Evolutionary conservation across 306 rosid species (phyloP).

Genomic region (Lithocarpus polystachyus): DNA sequence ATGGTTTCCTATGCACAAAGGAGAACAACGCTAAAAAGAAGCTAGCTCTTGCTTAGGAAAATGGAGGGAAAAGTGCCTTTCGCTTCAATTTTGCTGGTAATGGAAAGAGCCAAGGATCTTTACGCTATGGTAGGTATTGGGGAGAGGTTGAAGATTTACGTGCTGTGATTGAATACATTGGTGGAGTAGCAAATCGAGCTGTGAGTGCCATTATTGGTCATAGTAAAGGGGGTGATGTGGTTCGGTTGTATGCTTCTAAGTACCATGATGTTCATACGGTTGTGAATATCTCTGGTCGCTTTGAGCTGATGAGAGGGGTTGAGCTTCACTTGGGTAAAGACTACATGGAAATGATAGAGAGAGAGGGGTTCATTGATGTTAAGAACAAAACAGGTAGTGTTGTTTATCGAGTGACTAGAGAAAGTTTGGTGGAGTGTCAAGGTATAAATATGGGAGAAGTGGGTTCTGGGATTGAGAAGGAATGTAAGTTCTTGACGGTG

Average conservation of each 20-base stretch:
- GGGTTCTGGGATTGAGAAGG: conserved; percentile 60
- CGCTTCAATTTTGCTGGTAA: conserved; percentile 72
- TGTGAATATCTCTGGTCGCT: conserved; percentile 76
- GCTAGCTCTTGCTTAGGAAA: conserved; percentile 55
- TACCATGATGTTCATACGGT: conserved; percentile 51
- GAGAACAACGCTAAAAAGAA: conserved; percentile 38
- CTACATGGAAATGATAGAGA: conserved; percentile 48
- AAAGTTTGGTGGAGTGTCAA: conserved; percentile 63
- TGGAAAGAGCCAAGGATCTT: conserved; percentile 77
- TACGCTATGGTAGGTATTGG: conserved; percentile 47
- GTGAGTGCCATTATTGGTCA: conserved; percentile 67
- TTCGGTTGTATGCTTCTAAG: conserved; percentile 70
- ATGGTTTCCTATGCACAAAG: conserved; percentile 62
- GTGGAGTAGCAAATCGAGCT: conserved; percentile 30
- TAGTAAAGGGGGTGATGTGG: conserved; percentile 77
- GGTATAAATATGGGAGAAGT: conserved; percentile 56
- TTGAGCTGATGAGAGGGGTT: conserved; percentile 56
- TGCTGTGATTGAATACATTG: conserved; percentile 53
- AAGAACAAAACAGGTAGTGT: conserved; percentile 42
- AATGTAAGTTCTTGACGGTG: conserved; percentile 69
- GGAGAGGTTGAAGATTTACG: conserved; percentile 72
- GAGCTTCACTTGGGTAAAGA: conserved; percentile 54
- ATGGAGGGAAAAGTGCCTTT: conserved; percentile 53
- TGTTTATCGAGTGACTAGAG: conserved; percentile 47
- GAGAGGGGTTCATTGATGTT: conserved; percentile 62